Conservation (phyloP, 208 protist genomes). For the Herpetomonas tarakana region DNA sequence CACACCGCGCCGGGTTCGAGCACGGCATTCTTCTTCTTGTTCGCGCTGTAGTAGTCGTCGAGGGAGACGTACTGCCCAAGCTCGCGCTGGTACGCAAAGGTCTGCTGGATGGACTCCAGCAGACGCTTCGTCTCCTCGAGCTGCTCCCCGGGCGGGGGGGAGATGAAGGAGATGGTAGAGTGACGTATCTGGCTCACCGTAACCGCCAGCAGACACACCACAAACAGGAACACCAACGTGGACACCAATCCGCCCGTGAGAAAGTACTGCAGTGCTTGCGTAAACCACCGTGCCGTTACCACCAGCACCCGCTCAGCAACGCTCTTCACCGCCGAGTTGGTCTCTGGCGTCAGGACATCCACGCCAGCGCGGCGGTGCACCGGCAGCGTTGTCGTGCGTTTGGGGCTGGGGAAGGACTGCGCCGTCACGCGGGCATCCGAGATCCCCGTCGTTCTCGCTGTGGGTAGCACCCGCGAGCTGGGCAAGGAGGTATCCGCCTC, state of each 20-base stretch:
- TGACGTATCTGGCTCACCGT: not conserved
- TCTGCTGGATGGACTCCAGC: not conserved
- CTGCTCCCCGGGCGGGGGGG: not conserved
- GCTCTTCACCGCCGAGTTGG: not conserved
- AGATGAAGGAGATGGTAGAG: not conserved
- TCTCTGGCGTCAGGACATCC: not conserved
- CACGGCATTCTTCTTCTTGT: not conserved
- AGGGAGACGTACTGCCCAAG: constrained; percentile 7
- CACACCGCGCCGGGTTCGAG: constrained; percentile 19
- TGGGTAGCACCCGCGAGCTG: not conserved
- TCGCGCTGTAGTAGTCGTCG: not conserved
- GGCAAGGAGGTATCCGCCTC: not conserved
- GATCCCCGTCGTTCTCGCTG: not conserved
- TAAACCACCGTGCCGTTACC: not conserved
- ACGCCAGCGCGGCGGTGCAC: not conserved
- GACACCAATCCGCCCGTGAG: not conserved
- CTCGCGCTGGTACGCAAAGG: not conserved
- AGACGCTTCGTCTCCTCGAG: not conserved
- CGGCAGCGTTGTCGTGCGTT: not conserved
- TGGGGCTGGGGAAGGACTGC: not conserved
- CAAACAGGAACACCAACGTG: constrained; percentile 14
- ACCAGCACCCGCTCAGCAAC: not conserved
- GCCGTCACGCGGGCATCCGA: not conserved
- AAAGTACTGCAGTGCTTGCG: not conserved
- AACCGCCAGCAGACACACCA: constrained; percentile 18